Base-by-base conservation (phyloP, 352 stramenopile species). In the Pythium periplocum region DNA sequence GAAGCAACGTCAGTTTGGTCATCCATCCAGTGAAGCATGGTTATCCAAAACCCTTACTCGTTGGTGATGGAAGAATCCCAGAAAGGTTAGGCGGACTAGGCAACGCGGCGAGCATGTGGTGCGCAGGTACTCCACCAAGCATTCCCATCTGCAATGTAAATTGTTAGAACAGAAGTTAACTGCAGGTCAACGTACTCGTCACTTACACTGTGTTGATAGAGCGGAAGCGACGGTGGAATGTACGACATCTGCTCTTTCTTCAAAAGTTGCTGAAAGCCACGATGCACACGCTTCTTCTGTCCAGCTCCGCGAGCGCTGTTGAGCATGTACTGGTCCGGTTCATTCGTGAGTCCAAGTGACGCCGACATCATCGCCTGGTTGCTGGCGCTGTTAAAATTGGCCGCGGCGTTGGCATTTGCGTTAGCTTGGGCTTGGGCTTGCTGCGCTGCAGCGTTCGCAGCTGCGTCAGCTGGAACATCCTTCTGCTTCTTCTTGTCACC, bases 401-500 rank as follows among this genome's bases (percentile, higher is more conserved):
- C 40, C 9, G 61, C 58, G 6, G 60, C 57, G 45, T 74, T 61
- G 48, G 34, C 17, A 26, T 26, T 26, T 26, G 17, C 17, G 17
- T 26, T 26, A 26, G 17, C 17, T 26, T 26, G 17, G 17, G 17
- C 17, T 26, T 26, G 17, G 17, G 17, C 17, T 26, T 26, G 17
- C 38, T 36, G 58, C 59, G 60, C 34, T 62, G 6, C 17, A 26
- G 39, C 33, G 43, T 50, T 57, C 12, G 45, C 51, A 4, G 50
- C 17, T n/a, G 59, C 26, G 3, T 48, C 62, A 17, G 64, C 70
- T 2, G 64, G 64, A 6, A 62, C 64, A 36, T 80, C 69, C 39
- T 79, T 83, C 48, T 75, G 64, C 52, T 71, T 87, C 63, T 89
- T 89, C 69, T 86, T 86, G 48, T 87, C 79, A 6, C 76, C 79